Percentiles rank a stretch among this genome's conserved stretches.
phyloP scores from a whole-genome alignment of 208 protist genomes.

The Borovskyia barvae region DNA sequence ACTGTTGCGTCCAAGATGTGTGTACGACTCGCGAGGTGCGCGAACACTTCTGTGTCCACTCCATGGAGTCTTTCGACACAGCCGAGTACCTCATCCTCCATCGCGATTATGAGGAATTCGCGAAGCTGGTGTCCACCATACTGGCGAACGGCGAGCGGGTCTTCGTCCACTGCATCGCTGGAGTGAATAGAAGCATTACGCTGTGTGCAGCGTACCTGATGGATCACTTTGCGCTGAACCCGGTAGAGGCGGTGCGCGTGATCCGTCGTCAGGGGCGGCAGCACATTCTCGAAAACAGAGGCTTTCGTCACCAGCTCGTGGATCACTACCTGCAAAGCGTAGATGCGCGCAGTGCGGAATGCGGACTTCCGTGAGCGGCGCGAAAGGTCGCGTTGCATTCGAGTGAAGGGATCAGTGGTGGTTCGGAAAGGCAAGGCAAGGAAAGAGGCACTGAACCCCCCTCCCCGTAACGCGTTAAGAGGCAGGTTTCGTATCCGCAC shows the following conservation, averaged over 20 bases:
- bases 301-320: conserved; percentile 82
- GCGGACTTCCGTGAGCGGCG: conserved; percentile 4
- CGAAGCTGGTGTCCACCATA: conserved; percentile 39
- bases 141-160: conserved; percentile 45
- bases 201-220: conserved; percentile 84
- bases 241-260: conserved; percentile 49
- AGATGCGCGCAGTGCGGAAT: conserved; percentile 4
- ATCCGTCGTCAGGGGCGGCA: conserved; percentile 56
- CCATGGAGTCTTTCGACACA: conserved; percentile 48
- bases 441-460: no score
- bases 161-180: conserved; percentile 87
- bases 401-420: no score
- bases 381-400: no score
- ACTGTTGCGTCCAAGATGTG: conserved; percentile 73
- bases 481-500: no score
- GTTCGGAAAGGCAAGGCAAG: no score
- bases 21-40: conserved; percentile 25
- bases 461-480: no score
- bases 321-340: conserved; percentile 73
- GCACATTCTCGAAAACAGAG: conserved; percentile 72
- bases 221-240: conserved; percentile 43
- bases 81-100: conserved; percentile 82
- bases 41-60: conserved; percentile 41
- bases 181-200: conserved; percentile 83
- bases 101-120: conserved; percentile 71